A percentile compares a stretch with the other conserved stretches of the same genome.
phyloP scores from a whole-genome alignment of 805 yeast genomes.

The Wickerhamiella azymoides region DNA sequence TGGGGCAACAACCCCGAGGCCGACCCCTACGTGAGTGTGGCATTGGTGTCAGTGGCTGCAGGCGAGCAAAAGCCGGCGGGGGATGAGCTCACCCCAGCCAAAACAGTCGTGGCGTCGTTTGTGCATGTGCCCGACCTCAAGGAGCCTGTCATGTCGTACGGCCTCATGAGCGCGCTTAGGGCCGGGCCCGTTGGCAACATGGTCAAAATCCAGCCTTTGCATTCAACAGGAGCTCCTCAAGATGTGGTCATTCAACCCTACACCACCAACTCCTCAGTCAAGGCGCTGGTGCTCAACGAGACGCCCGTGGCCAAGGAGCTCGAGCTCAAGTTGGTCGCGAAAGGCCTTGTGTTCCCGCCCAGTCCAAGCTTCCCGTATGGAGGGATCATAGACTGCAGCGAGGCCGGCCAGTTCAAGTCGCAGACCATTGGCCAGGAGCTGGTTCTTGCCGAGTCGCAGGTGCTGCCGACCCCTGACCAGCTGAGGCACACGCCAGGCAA shows the following conservation, averaged over 20 bases:
- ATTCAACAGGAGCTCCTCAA: constrained; percentile 13
- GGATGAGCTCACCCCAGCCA: constrained; percentile 21
- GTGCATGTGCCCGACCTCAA: constrained; percentile 27
- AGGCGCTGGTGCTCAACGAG: constrained; percentile 5
- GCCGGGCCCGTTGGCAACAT: constrained; percentile 38
- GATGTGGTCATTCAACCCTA: constrained; percentile 42
- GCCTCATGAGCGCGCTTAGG: constrained; percentile 44
- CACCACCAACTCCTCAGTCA: constrained; percentile 19
- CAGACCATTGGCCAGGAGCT: constrained; percentile 13
- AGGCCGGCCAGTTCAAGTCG: constrained; percentile 3
- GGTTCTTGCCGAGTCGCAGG: constrained; percentile 14
- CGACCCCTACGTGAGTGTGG: not conserved
- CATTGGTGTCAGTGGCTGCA: not conserved
- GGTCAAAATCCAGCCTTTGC: constrained; percentile 37
- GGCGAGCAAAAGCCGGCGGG: not conserved
- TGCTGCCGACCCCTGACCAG: constrained; percentile 7
- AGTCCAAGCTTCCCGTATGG: constrained; percentile 10
- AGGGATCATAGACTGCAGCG: constrained; percentile 12
- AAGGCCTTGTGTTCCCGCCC: constrained; percentile 17
- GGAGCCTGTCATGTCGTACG: constrained; percentile 34
- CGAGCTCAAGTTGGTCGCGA: constrained; percentile 9
- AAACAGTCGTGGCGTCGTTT: constrained; percentile 39
- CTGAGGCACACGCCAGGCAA: constrained; percentile 1
- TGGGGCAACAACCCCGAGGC: constrained; percentile 7
- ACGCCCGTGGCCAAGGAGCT: constrained; percentile 3